Base-by-base conservation (phyloP, 108 stramenopile species). In the Cyclotella sp. region DNA sequence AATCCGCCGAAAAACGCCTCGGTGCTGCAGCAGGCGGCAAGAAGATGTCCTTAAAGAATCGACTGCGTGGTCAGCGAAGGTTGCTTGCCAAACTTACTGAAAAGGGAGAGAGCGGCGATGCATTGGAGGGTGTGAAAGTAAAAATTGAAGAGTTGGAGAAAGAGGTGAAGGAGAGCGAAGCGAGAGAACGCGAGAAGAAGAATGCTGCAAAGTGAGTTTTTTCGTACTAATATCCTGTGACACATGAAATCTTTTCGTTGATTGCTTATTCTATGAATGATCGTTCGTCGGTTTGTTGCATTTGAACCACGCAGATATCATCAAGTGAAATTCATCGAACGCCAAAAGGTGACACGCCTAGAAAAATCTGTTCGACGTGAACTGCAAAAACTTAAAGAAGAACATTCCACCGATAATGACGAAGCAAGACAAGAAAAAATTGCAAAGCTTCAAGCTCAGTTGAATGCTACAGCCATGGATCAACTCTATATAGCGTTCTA, bases 261-360 rank as follows among this genome's bases (percentile, higher is more conserved):
- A 60, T 12, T 22, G 21, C 40, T 73, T 16, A 11, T 11, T n/a
- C 60, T 16, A 61, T 9, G 11, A 8, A 61, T 46, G 10, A 62
- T 29, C 14, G 19, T 18, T 72, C 13, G 18, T 14, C 10, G 58
- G 21, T 71, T 2, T 58, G 7, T 21, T 63, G 44, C 14, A 61
- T 61, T 45, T 34, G 9, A 22, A 34, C 16, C 21, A 10, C 27
- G 8, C 42, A 89, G 89, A 73, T 91, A 92, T 62, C 95, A 96
- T 76, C 85, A 88, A 34, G 83, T 84, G 26, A 89, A 90, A 29
- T 96, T 96, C 81, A 80, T 93, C 68, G 95, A 96, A 54, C 88
- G 90, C 16, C 95, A 96, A 77, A 87, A 89, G 51, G 57, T 94
- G 40, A 82, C 83, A 12, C 77, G 93, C 11, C 66, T 89, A 22